A percentile compares a stretch with the other conserved stretches of the same genome.
These are phyloP conservation scores for Hymenoscyphus linearis DNA, from an alignment of 2,329 filamentous ascomycete genomes.

Conservation along the genomic window DNA sequence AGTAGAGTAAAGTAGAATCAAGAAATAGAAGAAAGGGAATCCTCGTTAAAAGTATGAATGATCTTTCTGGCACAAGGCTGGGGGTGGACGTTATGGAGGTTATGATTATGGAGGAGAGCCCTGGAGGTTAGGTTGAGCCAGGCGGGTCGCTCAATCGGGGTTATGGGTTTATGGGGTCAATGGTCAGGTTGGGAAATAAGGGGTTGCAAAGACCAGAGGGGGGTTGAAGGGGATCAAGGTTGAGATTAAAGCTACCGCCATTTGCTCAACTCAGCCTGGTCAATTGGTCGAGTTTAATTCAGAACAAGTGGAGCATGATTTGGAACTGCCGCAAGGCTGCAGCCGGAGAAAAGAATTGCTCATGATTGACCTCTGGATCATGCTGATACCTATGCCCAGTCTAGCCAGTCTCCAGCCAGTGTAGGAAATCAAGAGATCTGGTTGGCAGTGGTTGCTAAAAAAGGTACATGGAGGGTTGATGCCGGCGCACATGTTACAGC, in stretches of 20 bases:
- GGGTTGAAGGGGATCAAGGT: not conserved
- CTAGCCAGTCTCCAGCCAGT: too few relatives aligned
- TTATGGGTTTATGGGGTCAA: too few relatives aligned
- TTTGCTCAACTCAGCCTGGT: not conserved
- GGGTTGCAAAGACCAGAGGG: not conserved
- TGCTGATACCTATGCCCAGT: too few relatives aligned
- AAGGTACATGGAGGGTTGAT: conserved; percentile 9
- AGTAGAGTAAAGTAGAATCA: not conserved
- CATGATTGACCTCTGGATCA: not conserved
- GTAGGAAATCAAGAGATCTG: not conserved
- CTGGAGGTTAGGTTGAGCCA: too few relatives aligned
- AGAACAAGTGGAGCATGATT: not conserved
- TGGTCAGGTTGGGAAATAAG: not conserved
- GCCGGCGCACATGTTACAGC: conserved; percentile 18
- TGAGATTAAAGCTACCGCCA: too few relatives aligned
- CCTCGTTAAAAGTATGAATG: not conserved
- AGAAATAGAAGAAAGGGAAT: not conserved
- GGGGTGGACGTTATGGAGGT: not conserved
- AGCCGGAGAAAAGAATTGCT: not conserved
- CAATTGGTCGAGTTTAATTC: not conserved
- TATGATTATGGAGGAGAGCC: too few relatives aligned
- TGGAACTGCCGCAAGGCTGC: not conserved
- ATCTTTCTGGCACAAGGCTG: not conserved
- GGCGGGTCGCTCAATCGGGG: too few relatives aligned
- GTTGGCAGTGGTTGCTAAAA: conserved; percentile 1